These are phyloP conservation scores for Penicillium sp. DNA, from an alignment of 2,329 filamentous ascomycete species.

Conservation along the genomic window DNA sequence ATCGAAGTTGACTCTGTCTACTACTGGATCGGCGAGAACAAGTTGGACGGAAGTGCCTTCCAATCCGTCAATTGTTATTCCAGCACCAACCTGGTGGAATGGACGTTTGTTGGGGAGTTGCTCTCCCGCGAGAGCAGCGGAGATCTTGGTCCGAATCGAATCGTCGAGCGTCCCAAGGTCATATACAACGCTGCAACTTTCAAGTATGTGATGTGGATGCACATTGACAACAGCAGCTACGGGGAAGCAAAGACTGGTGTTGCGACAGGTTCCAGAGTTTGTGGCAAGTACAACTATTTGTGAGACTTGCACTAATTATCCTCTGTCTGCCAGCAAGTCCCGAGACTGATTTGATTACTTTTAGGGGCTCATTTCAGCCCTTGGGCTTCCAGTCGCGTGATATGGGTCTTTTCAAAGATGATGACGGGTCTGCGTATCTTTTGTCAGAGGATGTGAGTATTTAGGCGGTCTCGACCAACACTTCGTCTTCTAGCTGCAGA, in stretches of 20 bases:
- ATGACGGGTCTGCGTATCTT: slow-evolving; percentile 62
- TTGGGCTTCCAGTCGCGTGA: slow-evolving; percentile 57
- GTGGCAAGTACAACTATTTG: slow-evolving; percentile 59
- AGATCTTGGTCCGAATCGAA: slow-evolving; percentile 62
- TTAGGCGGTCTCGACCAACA: slow-evolving; percentile 18
- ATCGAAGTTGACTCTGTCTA: slow-evolving; percentile 60
- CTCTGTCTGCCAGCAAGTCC: not conserved
- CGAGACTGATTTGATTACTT: not conserved
- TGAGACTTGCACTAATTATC: not conserved
- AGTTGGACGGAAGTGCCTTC: slow-evolving; percentile 62
- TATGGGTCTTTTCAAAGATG: slow-evolving; percentile 63
- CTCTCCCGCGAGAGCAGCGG: slow-evolving; percentile 55
- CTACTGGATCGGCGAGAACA: slow-evolving; percentile 72
- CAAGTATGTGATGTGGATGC: slow-evolving; percentile 70
- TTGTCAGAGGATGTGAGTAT: slow-evolving; percentile 62
- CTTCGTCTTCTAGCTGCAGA: too few species aligned
- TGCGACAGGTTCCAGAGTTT: slow-evolving; percentile 60
- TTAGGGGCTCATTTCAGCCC: slow-evolving; percentile 41
- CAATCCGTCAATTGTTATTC: slow-evolving; percentile 69
- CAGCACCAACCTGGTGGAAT: slow-evolving; percentile 63
- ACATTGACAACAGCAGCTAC: slow-evolving; percentile 65
- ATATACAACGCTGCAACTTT: slow-evolving; percentile 65
- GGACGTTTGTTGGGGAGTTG: slow-evolving; percentile 62
- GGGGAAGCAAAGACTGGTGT: slow-evolving; percentile 66
- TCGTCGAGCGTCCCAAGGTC: slow-evolving; percentile 69